Evolutionary conservation across 2,329 filamentous ascomycete species (phyloP).

Genomic region (Aspergillus candidus): DNA sequence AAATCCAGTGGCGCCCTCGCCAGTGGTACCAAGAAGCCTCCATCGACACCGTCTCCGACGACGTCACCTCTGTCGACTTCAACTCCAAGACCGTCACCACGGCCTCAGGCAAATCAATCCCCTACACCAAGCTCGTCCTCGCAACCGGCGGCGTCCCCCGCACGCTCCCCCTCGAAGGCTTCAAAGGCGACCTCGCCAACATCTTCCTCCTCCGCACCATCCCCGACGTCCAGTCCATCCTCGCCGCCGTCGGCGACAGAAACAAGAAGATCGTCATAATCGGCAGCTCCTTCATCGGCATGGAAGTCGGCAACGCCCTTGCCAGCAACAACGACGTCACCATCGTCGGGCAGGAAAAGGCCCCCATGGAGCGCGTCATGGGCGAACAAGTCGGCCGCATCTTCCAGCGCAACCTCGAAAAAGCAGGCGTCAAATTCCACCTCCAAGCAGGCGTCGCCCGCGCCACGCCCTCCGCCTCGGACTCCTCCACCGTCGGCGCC

Average conservation of each 20-base stretch:
- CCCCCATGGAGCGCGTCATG: slow-evolving; percentile 79
- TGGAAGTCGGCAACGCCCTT: slow-evolving; percentile 85
- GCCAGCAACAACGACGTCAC: slow-evolving; percentile 77
- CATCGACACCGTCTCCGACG: slow-evolving; percentile 52
- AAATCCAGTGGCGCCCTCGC: slow-evolving; percentile 69
- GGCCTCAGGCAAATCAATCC: slow-evolving; percentile 61
- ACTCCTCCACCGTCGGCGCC: slow-evolving; percentile 68
- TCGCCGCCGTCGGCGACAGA: slow-evolving; percentile 67
- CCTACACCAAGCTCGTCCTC: slow-evolving; percentile 83
- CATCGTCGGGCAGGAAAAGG: slow-evolving; percentile 80
- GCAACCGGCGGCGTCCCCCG: slow-evolving; percentile 78
- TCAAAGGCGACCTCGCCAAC: slow-evolving; percentile 71
- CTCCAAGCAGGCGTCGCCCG: slow-evolving; percentile 76
- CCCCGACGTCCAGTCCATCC: slow-evolving; percentile 71
- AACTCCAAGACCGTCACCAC: slow-evolving; percentile 66
- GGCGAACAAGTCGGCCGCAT: slow-evolving; percentile 74
- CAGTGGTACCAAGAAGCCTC: slow-evolving; percentile 66
- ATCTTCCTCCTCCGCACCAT: slow-evolving; percentile 78
- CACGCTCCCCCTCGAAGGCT: slow-evolving; percentile 70
- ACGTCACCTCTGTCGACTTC: slow-evolving; percentile 73
- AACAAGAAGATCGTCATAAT: slow-evolving; percentile 91
- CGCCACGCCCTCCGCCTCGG: slow-evolving; percentile 63
- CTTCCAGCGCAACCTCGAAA: slow-evolving; percentile 72
- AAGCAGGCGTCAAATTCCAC: slow-evolving; percentile 82
- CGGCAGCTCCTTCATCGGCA: slow-evolving; percentile 93